Conservation (phyloP, 129 eudicot species). For the Helichrysum umbraculigerum region DNA sequence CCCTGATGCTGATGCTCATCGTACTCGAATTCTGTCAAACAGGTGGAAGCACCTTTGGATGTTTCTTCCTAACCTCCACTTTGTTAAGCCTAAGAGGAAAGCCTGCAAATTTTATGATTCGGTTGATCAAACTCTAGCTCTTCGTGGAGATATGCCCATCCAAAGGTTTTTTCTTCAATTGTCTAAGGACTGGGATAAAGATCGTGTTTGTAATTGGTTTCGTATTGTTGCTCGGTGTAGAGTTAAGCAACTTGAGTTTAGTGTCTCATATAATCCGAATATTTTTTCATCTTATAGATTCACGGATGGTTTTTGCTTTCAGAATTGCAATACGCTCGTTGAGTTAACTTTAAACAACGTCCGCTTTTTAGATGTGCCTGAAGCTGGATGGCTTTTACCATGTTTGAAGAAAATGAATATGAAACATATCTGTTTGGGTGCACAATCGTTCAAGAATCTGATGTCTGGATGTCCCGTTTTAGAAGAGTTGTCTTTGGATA, state of each 20-base stretch:
- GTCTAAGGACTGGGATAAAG: slow-evolving; percentile 5
- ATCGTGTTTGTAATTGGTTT: slow-evolving; percentile 18
- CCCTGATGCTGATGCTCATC: background rate
- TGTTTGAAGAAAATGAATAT: slow-evolving; percentile 23
- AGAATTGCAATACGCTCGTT: slow-evolving; percentile 6
- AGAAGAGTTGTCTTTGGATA: slow-evolving; percentile 30
- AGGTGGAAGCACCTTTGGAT: background rate
- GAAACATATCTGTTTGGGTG: background rate
- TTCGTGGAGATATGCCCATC: background rate
- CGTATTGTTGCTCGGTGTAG: background rate
- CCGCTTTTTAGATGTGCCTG: slow-evolving; percentile 17
- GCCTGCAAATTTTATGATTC: slow-evolving; percentile 16
- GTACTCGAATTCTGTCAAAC: background rate
- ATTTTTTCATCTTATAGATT: too few species aligned
- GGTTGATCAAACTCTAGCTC: slow-evolving; percentile 19
- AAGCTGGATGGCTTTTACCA: slow-evolving; percentile 10
- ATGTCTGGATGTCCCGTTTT: slow-evolving; percentile 31
- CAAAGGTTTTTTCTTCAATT: slow-evolving; percentile 23
- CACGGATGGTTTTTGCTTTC: slow-evolving; percentile 28
- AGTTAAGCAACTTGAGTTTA: slow-evolving; percentile 24
- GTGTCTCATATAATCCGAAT: background rate
- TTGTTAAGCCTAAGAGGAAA: slow-evolving; percentile 22
- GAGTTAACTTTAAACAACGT: slow-evolving; percentile 14
- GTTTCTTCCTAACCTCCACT: slow-evolving; percentile 6
- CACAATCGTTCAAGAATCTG: slow-evolving; percentile 18